Evolutionary conservation across 208 protist species (phyloP).

Genomic region (Leishmania major): DNA sequence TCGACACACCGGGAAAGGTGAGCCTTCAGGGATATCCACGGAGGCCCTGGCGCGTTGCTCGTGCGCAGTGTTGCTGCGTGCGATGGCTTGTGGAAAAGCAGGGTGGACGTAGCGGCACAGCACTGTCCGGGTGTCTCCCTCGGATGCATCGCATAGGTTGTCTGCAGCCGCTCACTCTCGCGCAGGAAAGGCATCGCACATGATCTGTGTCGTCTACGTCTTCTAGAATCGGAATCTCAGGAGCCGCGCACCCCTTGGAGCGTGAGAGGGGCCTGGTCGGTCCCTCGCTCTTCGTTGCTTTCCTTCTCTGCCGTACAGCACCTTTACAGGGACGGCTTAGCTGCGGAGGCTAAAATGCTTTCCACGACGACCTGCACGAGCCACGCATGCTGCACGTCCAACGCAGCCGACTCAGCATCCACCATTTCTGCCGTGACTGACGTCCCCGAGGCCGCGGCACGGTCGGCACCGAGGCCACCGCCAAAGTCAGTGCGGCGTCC

Average conservation of each 20-base stretch:
- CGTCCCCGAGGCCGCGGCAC: background rate
- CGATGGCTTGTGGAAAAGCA: no score
- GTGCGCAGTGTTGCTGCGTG: no score
- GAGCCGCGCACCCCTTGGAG: background rate
- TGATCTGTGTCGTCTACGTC: background rate
- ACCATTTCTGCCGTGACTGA: constrained; percentile 22
- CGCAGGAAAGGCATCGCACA: background rate
- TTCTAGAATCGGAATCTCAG: background rate
- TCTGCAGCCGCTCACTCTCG: background rate
- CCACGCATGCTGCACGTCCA: constrained; percentile 33
- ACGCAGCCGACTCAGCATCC: constrained; percentile 8
- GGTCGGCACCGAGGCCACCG: background rate
- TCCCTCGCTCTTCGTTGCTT: background rate
- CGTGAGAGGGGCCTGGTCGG: background rate
- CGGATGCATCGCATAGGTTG: background rate
- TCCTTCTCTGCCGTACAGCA: background rate
- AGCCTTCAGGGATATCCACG: no score
- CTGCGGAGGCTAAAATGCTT: constrained; percentile 20
- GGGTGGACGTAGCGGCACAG: background rate
- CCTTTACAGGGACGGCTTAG: background rate
- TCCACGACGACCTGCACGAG: constrained; percentile 38
- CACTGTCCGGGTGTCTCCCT: background rate
- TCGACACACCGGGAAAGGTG: no score
- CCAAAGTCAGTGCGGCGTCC: constrained; percentile 8
- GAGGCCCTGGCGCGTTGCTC: no score